Conservation (phyloP, 495 filamentous ascomycete genomes). For the Neurospora sp. region DNA sequence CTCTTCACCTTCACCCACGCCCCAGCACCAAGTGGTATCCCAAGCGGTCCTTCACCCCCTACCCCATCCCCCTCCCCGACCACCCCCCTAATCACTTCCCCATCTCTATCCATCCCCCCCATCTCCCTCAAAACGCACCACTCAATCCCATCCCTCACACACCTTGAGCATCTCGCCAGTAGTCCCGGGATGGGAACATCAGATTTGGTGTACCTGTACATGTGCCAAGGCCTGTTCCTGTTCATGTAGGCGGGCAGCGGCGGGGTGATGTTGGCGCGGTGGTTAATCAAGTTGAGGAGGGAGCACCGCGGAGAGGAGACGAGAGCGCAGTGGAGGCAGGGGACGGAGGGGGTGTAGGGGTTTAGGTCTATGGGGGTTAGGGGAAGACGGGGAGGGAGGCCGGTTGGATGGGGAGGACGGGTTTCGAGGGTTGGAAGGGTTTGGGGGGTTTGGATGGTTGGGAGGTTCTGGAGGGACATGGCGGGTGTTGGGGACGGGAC, state of each 20-base stretch:
- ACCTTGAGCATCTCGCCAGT: background rate
- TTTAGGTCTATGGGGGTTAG: background rate
- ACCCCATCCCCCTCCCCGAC: no score
- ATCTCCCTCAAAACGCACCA: background rate
- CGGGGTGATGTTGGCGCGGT: background rate
- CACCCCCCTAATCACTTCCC: no score
- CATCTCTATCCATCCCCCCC: background rate
- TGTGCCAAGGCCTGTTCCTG: background rate
- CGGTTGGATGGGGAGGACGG: no score
- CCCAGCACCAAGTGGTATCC: no score
- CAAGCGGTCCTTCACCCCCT: no score
- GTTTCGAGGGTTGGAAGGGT: no score
- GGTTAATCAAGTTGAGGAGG: background rate
- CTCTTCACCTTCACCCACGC: no score
- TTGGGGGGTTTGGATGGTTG: no score
- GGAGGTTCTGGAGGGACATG: background rate
- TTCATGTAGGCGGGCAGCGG: background rate
- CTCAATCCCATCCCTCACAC: background rate
- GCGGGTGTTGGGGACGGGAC: background rate
- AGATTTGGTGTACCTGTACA: background rate
- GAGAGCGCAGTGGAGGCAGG: background rate
- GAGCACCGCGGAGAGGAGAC: background rate
- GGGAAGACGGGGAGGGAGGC: background rate
- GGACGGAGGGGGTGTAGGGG: background rate
- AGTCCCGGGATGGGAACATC: background rate